These are phyloP conservation scores for Phytopythium boreale DNA, from an alignment of 352 stramenopile genomes.

Conservation along the genomic window DNA sequence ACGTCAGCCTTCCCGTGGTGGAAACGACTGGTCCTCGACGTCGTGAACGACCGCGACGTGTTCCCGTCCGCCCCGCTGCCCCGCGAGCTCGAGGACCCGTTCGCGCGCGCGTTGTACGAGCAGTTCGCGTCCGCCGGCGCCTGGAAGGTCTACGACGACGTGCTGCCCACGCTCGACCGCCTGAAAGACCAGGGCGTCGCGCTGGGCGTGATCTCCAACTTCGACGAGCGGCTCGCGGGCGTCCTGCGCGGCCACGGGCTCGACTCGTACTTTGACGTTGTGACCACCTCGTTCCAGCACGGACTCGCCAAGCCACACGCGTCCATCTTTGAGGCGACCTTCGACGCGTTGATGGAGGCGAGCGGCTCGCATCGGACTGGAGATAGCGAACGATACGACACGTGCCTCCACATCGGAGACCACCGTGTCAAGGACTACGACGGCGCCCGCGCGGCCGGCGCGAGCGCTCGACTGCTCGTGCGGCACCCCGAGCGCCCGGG, in stretches of 20 bases:
- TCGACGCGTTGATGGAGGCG: slow-evolving; percentile 20
- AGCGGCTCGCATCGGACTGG: not conserved
- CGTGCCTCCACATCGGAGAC: slow-evolving; percentile 65
- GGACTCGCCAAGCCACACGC: slow-evolving; percentile 45
- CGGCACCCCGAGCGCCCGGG: slow-evolving; percentile 9
- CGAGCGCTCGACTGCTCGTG: slow-evolving; percentile 37
- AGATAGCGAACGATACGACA: not conserved
- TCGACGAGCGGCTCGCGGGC: slow-evolving; percentile 60
- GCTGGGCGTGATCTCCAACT: slow-evolving; percentile 76
- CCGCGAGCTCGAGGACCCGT: slow-evolving; percentile 22
- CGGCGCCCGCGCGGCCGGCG: slow-evolving; percentile 34
- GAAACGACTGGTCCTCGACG: slow-evolving; percentile 42
- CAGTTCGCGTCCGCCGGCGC: slow-evolving; percentile 46
- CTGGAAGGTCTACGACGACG: slow-evolving; percentile 66
- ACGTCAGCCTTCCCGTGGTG: slow-evolving; percentile 54
- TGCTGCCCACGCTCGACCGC: slow-evolving; percentile 31
- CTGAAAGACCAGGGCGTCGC: slow-evolving; percentile 19
- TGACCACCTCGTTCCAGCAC: slow-evolving; percentile 60
- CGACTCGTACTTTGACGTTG: slow-evolving; percentile 40
- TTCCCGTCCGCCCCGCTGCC: slow-evolving; percentile 9
- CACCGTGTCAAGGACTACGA: slow-evolving; percentile 51
- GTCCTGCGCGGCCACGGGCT: slow-evolving; percentile 47
- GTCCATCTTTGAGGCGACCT: slow-evolving; percentile 58
- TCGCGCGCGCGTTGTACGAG: slow-evolving; percentile 48
- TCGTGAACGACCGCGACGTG: slow-evolving; percentile 24